A percentile compares a stretch with the other conserved stretches of the same genome.
These are phyloP conservation scores for Jamesozyma spencerorum DNA, from an alignment of 805 yeast genomes.

Conservation along the genomic window DNA sequence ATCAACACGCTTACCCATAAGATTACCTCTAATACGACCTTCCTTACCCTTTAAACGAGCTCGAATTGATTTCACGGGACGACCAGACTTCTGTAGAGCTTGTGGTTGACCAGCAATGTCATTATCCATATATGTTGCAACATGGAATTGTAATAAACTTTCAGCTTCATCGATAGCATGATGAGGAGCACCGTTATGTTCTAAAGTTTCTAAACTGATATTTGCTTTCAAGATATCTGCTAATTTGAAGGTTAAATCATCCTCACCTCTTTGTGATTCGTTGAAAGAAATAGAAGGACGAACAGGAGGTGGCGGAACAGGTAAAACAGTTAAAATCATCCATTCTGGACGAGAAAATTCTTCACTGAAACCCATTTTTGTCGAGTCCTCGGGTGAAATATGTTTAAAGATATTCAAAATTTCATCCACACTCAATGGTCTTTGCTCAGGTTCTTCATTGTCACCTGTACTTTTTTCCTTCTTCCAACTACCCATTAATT, in stretches of 20 bases:
- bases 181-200: slow-evolving; percentile 98
- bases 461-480: slow-evolving; percentile 68
- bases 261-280: slow-evolving; percentile 97
- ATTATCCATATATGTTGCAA: slow-evolving; percentile 98
- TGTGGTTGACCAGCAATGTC: slow-evolving; percentile 99
- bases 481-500: slow-evolving; percentile 98
- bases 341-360: slow-evolving; percentile 98
- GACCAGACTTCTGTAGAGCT: slow-evolving; percentile 95
- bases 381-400: slow-evolving; percentile 76
- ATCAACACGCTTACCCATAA: slow-evolving; percentile 99
- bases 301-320: slow-evolving; percentile 99
- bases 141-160: slow-evolving; percentile 90
- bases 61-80: slow-evolving; percentile 96
- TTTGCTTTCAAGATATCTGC: slow-evolving; percentile 96
- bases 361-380: slow-evolving; percentile 78
- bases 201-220: slow-evolving; percentile 92
- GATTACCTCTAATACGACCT: slow-evolving; percentile 95
- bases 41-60: slow-evolving; percentile 99
- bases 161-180: slow-evolving; percentile 96
- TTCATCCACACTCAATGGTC: slow-evolving; percentile 80
- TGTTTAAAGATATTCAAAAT: slow-evolving; percentile 86
- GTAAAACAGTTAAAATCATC: slow-evolving; percentile 94
- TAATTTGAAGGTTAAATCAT: slow-evolving; percentile 93
- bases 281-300: slow-evolving; percentile 97
- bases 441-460: slow-evolving; percentile 85